Evolutionary conservation across 768 basidiomycete species (phyloP).

Genomic region (Fibroporia radiculosa): DNA sequence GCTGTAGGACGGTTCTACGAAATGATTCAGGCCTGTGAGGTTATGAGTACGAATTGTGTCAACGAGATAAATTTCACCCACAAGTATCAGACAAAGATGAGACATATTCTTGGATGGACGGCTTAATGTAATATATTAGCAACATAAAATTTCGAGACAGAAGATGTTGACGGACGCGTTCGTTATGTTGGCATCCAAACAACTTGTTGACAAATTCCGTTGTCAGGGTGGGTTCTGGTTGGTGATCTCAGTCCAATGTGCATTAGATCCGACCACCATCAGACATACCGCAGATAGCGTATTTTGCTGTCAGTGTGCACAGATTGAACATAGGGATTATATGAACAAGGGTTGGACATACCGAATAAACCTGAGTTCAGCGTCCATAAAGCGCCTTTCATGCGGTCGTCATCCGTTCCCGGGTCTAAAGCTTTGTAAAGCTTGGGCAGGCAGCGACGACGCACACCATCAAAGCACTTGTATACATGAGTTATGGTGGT

Average conservation of each 20-base stretch:
- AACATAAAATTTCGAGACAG: background rate
- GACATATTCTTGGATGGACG: slow-evolving; percentile 71
- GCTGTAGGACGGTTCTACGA: slow-evolving; percentile 54
- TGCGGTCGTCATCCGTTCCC: slow-evolving; percentile 78
- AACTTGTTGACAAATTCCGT: slow-evolving; percentile 51
- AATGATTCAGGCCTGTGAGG: slow-evolving; percentile 45
- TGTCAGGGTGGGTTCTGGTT: slow-evolving; percentile 54
- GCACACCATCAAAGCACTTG: slow-evolving; percentile 63
- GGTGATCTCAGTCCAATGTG: background rate
- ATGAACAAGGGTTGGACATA: slow-evolving; percentile 7
- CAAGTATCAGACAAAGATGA: slow-evolving; percentile 57
- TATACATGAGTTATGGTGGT: background rate
- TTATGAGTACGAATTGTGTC: slow-evolving; percentile 2
- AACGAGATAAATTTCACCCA: slow-evolving; percentile 22
- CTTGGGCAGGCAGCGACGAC: slow-evolving; percentile 51
- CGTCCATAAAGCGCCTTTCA: slow-evolving; percentile 87
- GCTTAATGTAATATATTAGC: slow-evolving; percentile 28
- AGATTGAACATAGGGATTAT: background rate
- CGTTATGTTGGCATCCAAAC: slow-evolving; percentile 74
- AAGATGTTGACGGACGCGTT: slow-evolving; percentile 46
- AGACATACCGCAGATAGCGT: slow-evolving; percentile 34
- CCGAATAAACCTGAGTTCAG: slow-evolving; percentile 61
- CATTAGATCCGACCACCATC: too few relatives aligned
- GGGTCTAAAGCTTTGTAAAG: slow-evolving; percentile 53
- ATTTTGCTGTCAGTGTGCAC: slow-evolving; percentile 26